A percentile compares a stretch with the other conserved stretches of the same genome.
These are phyloP conservation scores for Cladosporium sphaerospermum DNA, from an alignment of 2,329 filamentous ascomycete species.

Conservation along the genomic window DNA sequence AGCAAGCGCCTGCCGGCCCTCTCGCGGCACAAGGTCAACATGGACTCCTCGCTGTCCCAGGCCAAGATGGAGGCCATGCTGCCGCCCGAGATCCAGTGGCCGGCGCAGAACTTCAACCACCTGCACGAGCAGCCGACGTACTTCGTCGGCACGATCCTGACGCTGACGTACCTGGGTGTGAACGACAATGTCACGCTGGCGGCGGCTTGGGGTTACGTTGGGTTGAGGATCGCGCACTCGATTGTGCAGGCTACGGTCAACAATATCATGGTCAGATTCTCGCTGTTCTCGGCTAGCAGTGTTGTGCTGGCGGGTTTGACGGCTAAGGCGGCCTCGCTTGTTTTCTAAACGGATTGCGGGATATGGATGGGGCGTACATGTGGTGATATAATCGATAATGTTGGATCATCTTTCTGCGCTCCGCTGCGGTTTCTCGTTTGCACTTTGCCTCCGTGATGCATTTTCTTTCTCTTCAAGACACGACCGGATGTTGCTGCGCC, in stretches of 20 bases:
- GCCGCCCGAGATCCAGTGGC: slow-evolving; percentile 10
- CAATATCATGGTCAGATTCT: slow-evolving; percentile 32
- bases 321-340: slow-evolving; percentile 11
- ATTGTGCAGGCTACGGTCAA: slow-evolving; percentile 36
- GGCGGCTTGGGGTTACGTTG: slow-evolving; percentile 41
- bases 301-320: slow-evolving; percentile 30
- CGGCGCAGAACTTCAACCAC: slow-evolving; percentile 37
- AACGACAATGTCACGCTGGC: slow-evolving; percentile 25
- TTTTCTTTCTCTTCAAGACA: too few species aligned
- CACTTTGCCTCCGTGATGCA: too few species aligned
- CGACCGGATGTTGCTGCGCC: too few species aligned
- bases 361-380: too few species aligned
- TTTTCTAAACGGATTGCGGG: background rate
- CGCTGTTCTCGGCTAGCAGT: slow-evolving; percentile 28
- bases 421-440: too few species aligned
- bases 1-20: slow-evolving; percentile 33
- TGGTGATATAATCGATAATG: background rate
- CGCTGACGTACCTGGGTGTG: slow-evolving; percentile 30
- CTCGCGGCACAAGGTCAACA: slow-evolving; percentile 23
- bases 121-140: slow-evolving; percentile 40
- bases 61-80: slow-evolving; percentile 12
- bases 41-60: slow-evolving; percentile 4
- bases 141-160: slow-evolving; percentile 38
- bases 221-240: slow-evolving; percentile 35
- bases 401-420: too few species aligned